Base-by-base conservation (phyloP, 148 eudicot species). In the Vaccinium corymbosum region DNA sequence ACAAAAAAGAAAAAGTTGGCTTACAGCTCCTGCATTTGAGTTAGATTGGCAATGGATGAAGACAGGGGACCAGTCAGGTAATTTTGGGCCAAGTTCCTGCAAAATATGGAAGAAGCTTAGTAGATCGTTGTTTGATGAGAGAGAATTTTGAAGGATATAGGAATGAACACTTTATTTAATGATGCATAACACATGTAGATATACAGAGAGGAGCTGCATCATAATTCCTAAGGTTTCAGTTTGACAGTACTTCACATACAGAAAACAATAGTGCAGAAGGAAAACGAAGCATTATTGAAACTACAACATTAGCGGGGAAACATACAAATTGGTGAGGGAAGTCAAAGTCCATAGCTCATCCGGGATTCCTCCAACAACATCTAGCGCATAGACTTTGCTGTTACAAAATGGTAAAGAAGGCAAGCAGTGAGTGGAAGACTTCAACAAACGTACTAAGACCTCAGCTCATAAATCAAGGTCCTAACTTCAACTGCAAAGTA, bases 291-390 rank as follows among this genome's bases (percentile, higher is more conserved):
- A 29, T 16, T 8, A 27, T 38, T 29, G 56, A 82, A 82, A 25
- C 32, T 12, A 46, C 11, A 66, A 66, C 35, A 48, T 9, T 22
- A 27, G 79, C 7, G 53, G 85, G 22, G 46, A 20, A 57, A 46
- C 89, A 66, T 66, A 66, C 72, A 66, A 66, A 11, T 66, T 25
- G 12, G 11, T 22, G 72, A 66, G 72, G 72, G 56, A 88, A 83
- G 91, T 89, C 84, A 95, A 85, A 83, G 61, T 88, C 97, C 97
- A 95, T 8, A 94, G 93, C 86, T 91, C 98, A 61, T 95, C 91
- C 2, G 98, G 97, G 59, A 95, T 85, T 57, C 81, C 89, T 32
- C 97, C 97, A 11, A 13, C 64, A 50, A 90, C 93, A 81, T 91
- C 91, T 22, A 90, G 8, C 61, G 88, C 89, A 88, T 89, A 91